Base-by-base conservation (phyloP, 768 basidiomycete genomes). In the Tubosaeta brunneosetosa region DNA sequence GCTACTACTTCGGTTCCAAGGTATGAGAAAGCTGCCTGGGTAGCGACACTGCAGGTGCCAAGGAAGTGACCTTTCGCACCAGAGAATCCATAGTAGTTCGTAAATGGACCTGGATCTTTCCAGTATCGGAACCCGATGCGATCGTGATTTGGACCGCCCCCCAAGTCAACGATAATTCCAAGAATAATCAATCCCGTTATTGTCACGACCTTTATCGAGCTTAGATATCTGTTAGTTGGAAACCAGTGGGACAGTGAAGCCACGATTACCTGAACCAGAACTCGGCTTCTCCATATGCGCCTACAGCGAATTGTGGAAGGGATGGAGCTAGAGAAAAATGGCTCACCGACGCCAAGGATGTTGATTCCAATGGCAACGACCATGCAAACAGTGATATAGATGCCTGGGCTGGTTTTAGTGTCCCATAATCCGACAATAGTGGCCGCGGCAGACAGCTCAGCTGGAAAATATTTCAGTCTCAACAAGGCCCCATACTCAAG, bases 11-110 rank as follows among this genome's bases (percentile, higher is more conserved):
- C 83, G 1, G 82, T 80, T 11, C 84, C 84, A 25, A 79, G 73
- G 63, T 74, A 83, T 10, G 80, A 76, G 69, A 84, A 84, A 3
- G 78, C 79, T 14, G 83, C 84, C 60, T 82, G 79, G 10, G 73
- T 76, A 49, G 80, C 72, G 43, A 81, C 81, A 3, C 79, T 73
- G 71, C 76, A 82, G 52, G 71, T 71, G 9, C 73, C 73, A 13
- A 76, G 61, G 71, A 85, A 85, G 27, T 73, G 74, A 22, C 82
- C 82, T 37, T 71, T 73, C 2, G 70, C 51, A 1, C 83, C 83
- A 29, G 59, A 48, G 38, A 73, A 68, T 4, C 59, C 64, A 38
- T 71, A 10, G 51, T 55, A 78, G 55, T 83, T 70, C 2, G 70
- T 72, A 58, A 86, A 79, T 0, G 84, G 79, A 1, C 85, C 85